These are phyloP conservation scores for Gnomoniopsis smithogilvyi DNA, from an alignment of 2,329 filamentous ascomycete species.

Conservation along the genomic window DNA sequence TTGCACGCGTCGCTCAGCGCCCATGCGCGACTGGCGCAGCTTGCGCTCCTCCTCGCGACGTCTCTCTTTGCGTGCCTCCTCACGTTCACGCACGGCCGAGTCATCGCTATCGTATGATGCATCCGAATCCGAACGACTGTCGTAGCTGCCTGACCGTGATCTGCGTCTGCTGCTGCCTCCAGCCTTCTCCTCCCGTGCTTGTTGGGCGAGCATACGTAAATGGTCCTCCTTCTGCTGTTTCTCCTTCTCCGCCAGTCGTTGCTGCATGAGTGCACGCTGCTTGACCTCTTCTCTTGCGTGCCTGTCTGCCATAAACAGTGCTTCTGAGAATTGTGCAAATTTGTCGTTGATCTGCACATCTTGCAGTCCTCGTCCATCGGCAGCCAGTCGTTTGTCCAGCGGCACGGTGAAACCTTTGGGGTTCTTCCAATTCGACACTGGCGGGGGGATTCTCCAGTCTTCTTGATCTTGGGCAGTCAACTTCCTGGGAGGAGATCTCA, in stretches of 20 bases:
- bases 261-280: slow-evolving; percentile 90
- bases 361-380: slow-evolving; percentile 86
- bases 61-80: slow-evolving; percentile 73
- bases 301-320: slow-evolving; percentile 87
- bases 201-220: slow-evolving; percentile 80
- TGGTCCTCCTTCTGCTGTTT: slow-evolving; percentile 93
- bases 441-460: slow-evolving; percentile 75
- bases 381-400: slow-evolving; percentile 90
- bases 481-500: slow-evolving; percentile 93
- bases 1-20: slow-evolving; percentile 84
- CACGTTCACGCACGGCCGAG: slow-evolving; percentile 70
- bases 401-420: slow-evolving; percentile 97
- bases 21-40: slow-evolving; percentile 91
- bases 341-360: slow-evolving; percentile 98
- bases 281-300: slow-evolving; percentile 95
- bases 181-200: slow-evolving; percentile 80
- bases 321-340: slow-evolving; percentile 93
- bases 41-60: slow-evolving; percentile 84
- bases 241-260: slow-evolving; percentile 93
- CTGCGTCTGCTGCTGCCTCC: slow-evolving; percentile 36
- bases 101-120: slow-evolving; percentile 54
- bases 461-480: slow-evolving; percentile 96
- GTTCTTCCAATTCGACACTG: slow-evolving; percentile 99
- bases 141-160: slow-evolving; percentile 47
- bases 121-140: slow-evolving; percentile 45